Conservation (phyloP, 2,329 filamentous ascomycete species). For the Neofusicoccum sp. region DNA sequence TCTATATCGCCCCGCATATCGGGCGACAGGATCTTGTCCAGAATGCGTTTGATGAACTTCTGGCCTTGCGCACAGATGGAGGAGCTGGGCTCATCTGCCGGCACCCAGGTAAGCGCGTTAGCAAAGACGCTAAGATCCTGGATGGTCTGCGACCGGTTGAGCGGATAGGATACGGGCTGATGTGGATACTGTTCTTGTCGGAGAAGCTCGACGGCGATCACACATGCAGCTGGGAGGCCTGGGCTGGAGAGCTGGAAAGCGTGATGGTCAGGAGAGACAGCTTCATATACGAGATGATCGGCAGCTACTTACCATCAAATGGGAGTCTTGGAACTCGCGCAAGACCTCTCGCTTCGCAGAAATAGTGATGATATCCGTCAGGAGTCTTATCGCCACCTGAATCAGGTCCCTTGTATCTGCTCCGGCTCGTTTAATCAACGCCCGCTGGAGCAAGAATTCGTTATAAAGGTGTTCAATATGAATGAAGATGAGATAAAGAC, state of each 20-base stretch:
- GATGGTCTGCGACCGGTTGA: slow-evolving; percentile 45
- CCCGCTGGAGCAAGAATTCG: slow-evolving; percentile 58
- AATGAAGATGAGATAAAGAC: slow-evolving; percentile 45
- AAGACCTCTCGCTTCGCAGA: slow-evolving; percentile 41
- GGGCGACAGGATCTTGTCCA: slow-evolving; percentile 43
- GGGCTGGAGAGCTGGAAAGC: slow-evolving; percentile 31
- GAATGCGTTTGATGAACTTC: slow-evolving; percentile 41
- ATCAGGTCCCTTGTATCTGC: slow-evolving; percentile 33
- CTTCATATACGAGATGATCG: not conserved
- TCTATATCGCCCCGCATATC: not conserved
- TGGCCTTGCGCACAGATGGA: slow-evolving; percentile 43
- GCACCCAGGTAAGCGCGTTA: slow-evolving; percentile 37
- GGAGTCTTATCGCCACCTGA: slow-evolving; percentile 37
- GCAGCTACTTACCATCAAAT: not conserved
- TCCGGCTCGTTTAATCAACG: slow-evolving; percentile 40
- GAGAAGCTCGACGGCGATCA: slow-evolving; percentile 44
- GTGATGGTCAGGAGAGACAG: slow-evolving; percentile 28
- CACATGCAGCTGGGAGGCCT: slow-evolving; percentile 43
- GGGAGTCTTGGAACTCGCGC: slow-evolving; percentile 42
- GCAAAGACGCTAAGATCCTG: slow-evolving; percentile 44
- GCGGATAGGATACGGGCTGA: slow-evolving; percentile 23
- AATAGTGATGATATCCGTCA: slow-evolving; percentile 37
- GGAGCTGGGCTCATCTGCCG: slow-evolving; percentile 40
- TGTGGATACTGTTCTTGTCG: slow-evolving; percentile 35
- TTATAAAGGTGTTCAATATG: slow-evolving; percentile 56